Base-by-base conservation (phyloP, 768 basidiomycete species). In the Boletus subparvulus region DNA sequence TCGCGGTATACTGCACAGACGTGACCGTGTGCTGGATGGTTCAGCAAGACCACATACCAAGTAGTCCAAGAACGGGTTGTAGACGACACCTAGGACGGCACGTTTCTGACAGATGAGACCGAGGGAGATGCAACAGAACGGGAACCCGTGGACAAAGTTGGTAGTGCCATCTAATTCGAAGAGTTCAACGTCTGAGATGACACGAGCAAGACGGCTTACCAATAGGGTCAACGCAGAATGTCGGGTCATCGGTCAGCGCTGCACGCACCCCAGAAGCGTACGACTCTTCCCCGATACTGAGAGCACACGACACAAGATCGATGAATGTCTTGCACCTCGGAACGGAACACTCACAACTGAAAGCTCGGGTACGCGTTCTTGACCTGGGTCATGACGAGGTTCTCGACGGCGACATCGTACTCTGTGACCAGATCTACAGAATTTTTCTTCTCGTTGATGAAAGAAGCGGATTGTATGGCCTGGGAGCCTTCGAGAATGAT, bases 181-280 rank as follows among this genome's bases (percentile, higher is more conserved):
- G 21, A 0, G 19, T 16, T 44, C 39, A 36, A 24, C n/a, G 26
- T 28, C 26, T 33, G 47, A 24, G 12, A 7, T n/a, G n/a, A n/a
- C n/a, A n/a, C n/a, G n/a, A n/a, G n/a, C n/a, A n/a, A n/a, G n/a
- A n/a, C n/a, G n/a, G 59, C 78, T 56, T 59, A 87, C 90, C 94
- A 57, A 96, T 96, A 33, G 95, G 95, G 72, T 97, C 95, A 36
- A 95, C 90, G 65, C 96, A 97, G 74, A 91, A 99, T 0, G 96
- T 98, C 7, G 95, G 94, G 37, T 85, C 85, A 60, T 96, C 90
- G 6, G 91, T 92, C 61, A 96, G 73, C 12, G 83, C 78, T 16
- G 79, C 75, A 43, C 84, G 79, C 50, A 78, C 69, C 13, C 91
- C 91, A 3, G 87, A 84, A 9, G 91, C 85, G 65, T 90, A 94